Conservation (phyloP, 805 yeast genomes). For the Dipodascus albidus region DNA sequence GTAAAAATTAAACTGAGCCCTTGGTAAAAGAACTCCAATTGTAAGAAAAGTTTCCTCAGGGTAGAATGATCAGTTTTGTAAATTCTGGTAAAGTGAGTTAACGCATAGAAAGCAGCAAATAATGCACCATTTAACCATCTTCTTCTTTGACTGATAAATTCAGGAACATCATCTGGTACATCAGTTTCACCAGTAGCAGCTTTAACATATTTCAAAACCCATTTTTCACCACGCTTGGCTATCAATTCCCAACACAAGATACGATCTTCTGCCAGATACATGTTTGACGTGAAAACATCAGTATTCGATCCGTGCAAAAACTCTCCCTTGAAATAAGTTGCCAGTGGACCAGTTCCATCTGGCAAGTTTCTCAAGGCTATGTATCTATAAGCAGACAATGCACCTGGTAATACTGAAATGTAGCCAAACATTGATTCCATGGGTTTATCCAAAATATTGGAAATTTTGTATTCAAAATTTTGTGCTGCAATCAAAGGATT, state of each 20-base stretch:
- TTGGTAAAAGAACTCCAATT: conserved; percentile 83
- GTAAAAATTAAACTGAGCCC: conserved; percentile 70
- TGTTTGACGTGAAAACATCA: conserved; percentile 88
- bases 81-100: conserved; percentile 72
- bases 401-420: conserved; percentile 91
- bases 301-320: conserved; percentile 42
- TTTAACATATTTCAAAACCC: conserved; percentile 86
- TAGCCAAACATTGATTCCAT: conserved; percentile 88
- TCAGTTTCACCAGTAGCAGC: conserved; percentile 95
- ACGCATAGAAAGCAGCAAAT: conserved; percentile 89
- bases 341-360: conserved; percentile 87
- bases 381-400: conserved; percentile 86
- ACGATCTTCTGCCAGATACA: conserved; percentile 96
- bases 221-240: conserved; percentile 69
- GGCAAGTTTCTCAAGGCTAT: conserved; percentile 74
- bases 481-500: conserved; percentile 95
- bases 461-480: conserved; percentile 92
- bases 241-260: conserved; percentile 93
- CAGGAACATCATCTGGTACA: conserved; percentile 92
- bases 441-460: conserved; percentile 93
- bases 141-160: conserved; percentile 90
- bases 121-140: conserved; percentile 98
- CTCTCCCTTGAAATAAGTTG: conserved; percentile 87
- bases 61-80: conserved; percentile 83
- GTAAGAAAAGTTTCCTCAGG: conserved; percentile 69